Base-by-base conservation (phyloP, 1,284 basidiomycete species). In the Gymnopus androsaceus region DNA sequence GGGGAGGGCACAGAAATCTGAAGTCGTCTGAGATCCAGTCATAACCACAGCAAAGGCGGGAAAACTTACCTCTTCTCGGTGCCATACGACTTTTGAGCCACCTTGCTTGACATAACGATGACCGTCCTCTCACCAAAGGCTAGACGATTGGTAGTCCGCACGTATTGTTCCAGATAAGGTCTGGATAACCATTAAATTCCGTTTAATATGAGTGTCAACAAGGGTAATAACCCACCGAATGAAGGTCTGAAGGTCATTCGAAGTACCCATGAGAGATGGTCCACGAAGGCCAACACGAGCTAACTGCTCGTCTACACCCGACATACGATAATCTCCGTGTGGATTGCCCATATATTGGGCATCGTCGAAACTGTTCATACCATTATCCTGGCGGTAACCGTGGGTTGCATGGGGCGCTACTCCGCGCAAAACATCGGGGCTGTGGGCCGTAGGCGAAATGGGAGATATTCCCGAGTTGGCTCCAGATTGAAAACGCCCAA, bases 71-170 rank as follows among this genome's bases (percentile, higher is more conserved):
- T 84, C 73, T 98, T 97, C 73, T 98, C 95, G 11, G 89, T 94
- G 37, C 94, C 95, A 67, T 98, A 98, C 17, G 92, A 94, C 71
- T 98, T 97, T 76, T 98, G 96, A 2, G 94, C 96, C 37, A 98
- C 94, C 68, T 92, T 94, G 69, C 92, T 94, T 23, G 94, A 95
- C 90, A 97, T 94, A 66, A 98, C 91, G 57, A 97, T 90, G 59
- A 98, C 85, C 11, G 92, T 95, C 51, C 94, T 84, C 73, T 98
- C 95, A 46, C 95, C 95, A 64, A 92, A 89, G 1, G 90, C 89
- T 49, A 98, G 82, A 23, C 94, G 85, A 70, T 97, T 97, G 23
- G 85, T 79, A 11, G 93, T 84, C 27, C 87, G 82, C 49, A 95
- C 83, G 70, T 95, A 98, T 67, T 90, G 89, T 61, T 92, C 88